These are phyloP conservation scores for Gnetum montanum DNA, from an alignment of 75 land plant genomes.

Conservation along the genomic window DNA sequence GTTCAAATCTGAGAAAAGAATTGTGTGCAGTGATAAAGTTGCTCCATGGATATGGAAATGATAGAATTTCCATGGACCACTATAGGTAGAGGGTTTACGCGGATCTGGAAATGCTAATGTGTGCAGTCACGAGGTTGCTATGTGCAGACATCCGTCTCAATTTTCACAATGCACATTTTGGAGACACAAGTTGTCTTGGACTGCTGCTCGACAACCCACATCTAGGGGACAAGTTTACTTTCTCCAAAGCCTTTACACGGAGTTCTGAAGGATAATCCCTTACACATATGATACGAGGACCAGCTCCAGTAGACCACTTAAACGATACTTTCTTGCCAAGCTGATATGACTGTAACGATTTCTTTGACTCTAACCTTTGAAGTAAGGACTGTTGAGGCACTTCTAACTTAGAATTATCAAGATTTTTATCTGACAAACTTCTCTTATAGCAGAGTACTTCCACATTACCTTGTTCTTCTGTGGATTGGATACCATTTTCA, in stretches of 20 bases:
- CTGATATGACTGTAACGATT: constrained; percentile 28
- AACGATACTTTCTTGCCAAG: constrained; percentile 38
- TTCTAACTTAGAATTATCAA: constrained; percentile 31
- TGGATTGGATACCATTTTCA: too few relatives aligned
- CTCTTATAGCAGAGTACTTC: constrained; percentile 22
- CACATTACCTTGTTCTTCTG: background rate
- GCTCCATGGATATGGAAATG: too few relatives aligned
- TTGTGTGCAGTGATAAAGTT: too few relatives aligned
- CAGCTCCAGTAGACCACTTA: constrained; percentile 51
- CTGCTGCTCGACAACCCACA: constrained; percentile 1
- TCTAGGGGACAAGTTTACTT: constrained; percentile 35
- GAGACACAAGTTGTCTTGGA: background rate
- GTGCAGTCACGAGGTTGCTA: too few relatives aligned
- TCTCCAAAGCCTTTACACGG: constrained; percentile 38
- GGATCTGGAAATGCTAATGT: too few relatives aligned
- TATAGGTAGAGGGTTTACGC: too few relatives aligned
- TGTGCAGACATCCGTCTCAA: too few relatives aligned
- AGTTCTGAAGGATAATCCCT: constrained; percentile 42
- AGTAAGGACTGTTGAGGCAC: constrained; percentile 30
- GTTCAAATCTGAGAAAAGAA: too few relatives aligned
- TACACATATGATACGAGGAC: constrained; percentile 47
- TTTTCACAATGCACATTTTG: too few relatives aligned
- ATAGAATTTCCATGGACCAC: too few relatives aligned
- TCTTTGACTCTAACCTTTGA: constrained; percentile 38
- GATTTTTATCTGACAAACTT: constrained; percentile 42